A percentile compares a stretch with the other conserved stretches of the same genome.
phyloP scores from a whole-genome alignment of 2,329 filamentous ascomycete genomes.

The Penicillium sp. region DNA sequence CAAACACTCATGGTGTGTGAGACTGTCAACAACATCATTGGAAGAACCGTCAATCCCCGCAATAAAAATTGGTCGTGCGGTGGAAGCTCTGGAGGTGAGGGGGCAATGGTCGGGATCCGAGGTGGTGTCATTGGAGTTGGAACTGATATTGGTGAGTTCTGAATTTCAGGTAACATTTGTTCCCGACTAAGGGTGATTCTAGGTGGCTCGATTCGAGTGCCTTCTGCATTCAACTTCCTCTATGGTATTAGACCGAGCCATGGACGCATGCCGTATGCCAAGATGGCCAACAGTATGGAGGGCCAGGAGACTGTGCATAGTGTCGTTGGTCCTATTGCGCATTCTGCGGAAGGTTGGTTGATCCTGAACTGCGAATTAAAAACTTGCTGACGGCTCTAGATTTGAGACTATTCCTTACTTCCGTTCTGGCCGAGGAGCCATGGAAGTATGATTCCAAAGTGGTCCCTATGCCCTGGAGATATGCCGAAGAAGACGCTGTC shows the following conservation, averaged over 20 bases:
- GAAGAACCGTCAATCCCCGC: constrained; percentile 60
- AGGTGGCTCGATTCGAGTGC: constrained; percentile 45
- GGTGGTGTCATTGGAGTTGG: constrained; percentile 63
- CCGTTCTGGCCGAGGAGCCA: constrained; percentile 34
- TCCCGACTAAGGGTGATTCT: not conserved
- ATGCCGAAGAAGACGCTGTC: constrained; percentile 21
- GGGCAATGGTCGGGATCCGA: constrained; percentile 54
- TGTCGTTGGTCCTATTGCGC: constrained; percentile 36
- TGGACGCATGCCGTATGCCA: constrained; percentile 33
- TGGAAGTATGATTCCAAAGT: constrained; percentile 40
- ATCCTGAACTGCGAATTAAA: not conserved
- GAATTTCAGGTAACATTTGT: not conserved
- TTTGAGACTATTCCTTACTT: constrained; percentile 29
- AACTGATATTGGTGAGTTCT: constrained; percentile 54
- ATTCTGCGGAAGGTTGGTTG: constrained; percentile 22
- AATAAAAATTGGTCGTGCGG: constrained; percentile 65
- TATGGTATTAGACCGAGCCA: constrained; percentile 42
- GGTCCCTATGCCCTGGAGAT: constrained; percentile 37
- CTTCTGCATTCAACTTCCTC: constrained; percentile 41
- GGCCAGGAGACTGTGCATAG: constrained; percentile 35
- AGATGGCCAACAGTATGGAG: constrained; percentile 36
- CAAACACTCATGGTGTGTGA: constrained; percentile 70
- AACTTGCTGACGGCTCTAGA: constrained; percentile 1
- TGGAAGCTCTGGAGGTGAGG: constrained; percentile 66
- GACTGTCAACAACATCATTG: constrained; percentile 64